Evolutionary conservation across 2,329 filamentous ascomycete genomes (phyloP), one percentile per base, ranked within the genome.

Genomic region (Sporothrix pallida): DNA sequence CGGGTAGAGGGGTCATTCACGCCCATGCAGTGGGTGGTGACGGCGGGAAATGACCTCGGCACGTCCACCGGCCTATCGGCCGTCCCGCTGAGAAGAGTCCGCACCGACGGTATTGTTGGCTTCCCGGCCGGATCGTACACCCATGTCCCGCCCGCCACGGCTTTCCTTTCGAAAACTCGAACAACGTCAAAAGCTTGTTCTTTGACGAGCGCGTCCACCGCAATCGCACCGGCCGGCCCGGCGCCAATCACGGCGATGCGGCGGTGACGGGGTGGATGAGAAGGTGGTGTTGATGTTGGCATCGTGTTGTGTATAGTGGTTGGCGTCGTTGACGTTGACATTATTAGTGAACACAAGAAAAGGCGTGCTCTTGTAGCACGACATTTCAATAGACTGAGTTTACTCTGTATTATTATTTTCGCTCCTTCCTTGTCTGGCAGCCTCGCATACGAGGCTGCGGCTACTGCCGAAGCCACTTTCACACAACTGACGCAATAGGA

Each of bases 191-290:
- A 85, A 50, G 80, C 83, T 10, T 82, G 81, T 75, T 85, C 84
- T 0, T 82, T 81, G 46, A 48, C 71, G 13, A 75, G 73, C 1
- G 75, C 73, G n/a, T 42, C 60, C n/a, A 65, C 8, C 9, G 74
- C 68, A 56, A 71, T 58, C 20, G 74, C 71, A 82, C 83, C 83
- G 71, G 82, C 79, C 15, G 83, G 82, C 26, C 83, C 83, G 6
- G 83, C 83, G 13, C 83, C 83, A 65, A 85, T 82, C 48, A 85
- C 80, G 23, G 83, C 83, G 6, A 85, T 82, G 1, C 83, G 74
- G 7, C 70, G 70, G 48, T 37, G 31, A 26, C 56, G 26, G 13
- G n/a, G n/a, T n/a, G n/a, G n/a, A n/a, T n/a, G n/a, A n/a, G n/a
- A n/a, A n/a, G 54, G 54, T 15, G 54, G 20, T 31, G 12, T 23